Evolutionary conservation across 2,329 filamentous ascomycete species (phyloP).

Genomic region (Neofusicoccum sp.): DNA sequence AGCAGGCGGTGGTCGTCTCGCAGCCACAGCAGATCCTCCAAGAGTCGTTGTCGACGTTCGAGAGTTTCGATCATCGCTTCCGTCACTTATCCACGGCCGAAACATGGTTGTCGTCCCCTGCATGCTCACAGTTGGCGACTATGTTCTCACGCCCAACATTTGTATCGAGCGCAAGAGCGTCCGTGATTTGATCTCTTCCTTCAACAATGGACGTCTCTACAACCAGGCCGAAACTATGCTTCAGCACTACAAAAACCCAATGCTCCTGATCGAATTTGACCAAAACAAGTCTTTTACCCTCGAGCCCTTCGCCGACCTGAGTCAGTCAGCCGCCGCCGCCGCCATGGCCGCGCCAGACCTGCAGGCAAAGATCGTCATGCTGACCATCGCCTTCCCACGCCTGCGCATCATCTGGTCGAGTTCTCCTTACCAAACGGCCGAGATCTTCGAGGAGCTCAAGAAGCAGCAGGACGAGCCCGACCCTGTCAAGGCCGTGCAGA

Average conservation of each 20-base stretch:
- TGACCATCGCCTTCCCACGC: conserved; percentile 87
- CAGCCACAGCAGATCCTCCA: conserved; percentile 81
- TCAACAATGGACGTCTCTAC: conserved; percentile 88
- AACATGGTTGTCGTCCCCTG: conserved; percentile 88
- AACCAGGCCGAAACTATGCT: conserved; percentile 93
- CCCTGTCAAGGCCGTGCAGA: conserved; percentile 78
- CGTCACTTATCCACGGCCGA: conserved; percentile 84
- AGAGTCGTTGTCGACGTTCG: conserved; percentile 93
- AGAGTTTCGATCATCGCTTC: conserved; percentile 90
- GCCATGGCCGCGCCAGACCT: conserved; percentile 64
- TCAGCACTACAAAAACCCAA: conserved; percentile 81
- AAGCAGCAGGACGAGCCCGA: conserved; percentile 87
- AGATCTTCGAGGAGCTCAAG: conserved; percentile 94
- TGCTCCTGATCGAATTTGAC: conserved; percentile 97
- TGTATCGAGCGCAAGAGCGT: conserved; percentile 95
- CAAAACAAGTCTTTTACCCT: conserved; percentile 96
- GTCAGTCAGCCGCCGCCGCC: conserved; percentile 63
- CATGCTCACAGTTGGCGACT: conserved; percentile 95
- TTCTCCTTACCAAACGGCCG: conserved; percentile 90
- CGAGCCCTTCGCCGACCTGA: conserved; percentile 55
- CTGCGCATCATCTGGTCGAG: conserved; percentile 92
- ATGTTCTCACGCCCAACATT: conserved; percentile 85
- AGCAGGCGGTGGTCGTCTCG: conserved; percentile 82
- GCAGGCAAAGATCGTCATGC: conserved; percentile 85
- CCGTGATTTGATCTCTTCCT: conserved; percentile 84